A percentile compares a stretch with the other conserved stretches of the same genome.
Conservation (phyloP, 106 monocot genomes). For the Phalaenopsis aphrodite region DNA sequence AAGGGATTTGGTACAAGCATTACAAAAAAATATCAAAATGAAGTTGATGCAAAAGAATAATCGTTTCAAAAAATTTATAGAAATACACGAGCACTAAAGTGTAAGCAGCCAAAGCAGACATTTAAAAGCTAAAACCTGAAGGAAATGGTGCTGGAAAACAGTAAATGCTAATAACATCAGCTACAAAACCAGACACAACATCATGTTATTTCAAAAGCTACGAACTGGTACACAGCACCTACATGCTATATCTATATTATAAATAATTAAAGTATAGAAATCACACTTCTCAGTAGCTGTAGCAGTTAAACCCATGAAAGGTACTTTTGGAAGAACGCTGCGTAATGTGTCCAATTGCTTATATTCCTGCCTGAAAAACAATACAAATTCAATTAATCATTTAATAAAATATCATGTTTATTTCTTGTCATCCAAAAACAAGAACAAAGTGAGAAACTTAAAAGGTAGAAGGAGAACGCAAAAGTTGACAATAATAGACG, state of each 20-base stretch:
- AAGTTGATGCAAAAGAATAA: background rate
- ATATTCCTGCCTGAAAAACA: slow-evolving; percentile 73
- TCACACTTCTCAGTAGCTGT: slow-evolving; percentile 86
- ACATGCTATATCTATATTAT: background rate
- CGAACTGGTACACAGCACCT: background rate
- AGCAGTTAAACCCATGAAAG: slow-evolving; percentile 89
- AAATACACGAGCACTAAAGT: background rate
- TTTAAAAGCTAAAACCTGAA: background rate
- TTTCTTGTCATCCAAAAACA: background rate
- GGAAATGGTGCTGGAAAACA: background rate
- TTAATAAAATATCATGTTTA: background rate
- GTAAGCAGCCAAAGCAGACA: background rate
- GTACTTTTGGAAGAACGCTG: slow-evolving; percentile 44
- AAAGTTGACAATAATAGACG: background rate
- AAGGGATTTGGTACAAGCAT: background rate
- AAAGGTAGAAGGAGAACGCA: background rate
- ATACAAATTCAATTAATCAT: background rate
- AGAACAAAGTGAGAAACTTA: background rate
- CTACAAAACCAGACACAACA: background rate
- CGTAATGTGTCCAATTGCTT: slow-evolving; percentile 69
- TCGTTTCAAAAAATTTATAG: background rate
- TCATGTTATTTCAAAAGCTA: background rate
- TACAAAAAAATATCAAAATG: background rate
- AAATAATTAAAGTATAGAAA: background rate
- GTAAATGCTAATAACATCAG: background rate